These are phyloP conservation scores for Soucietia sequanensis DNA, from an alignment of 805 yeast species.

Conservation along the genomic window DNA sequence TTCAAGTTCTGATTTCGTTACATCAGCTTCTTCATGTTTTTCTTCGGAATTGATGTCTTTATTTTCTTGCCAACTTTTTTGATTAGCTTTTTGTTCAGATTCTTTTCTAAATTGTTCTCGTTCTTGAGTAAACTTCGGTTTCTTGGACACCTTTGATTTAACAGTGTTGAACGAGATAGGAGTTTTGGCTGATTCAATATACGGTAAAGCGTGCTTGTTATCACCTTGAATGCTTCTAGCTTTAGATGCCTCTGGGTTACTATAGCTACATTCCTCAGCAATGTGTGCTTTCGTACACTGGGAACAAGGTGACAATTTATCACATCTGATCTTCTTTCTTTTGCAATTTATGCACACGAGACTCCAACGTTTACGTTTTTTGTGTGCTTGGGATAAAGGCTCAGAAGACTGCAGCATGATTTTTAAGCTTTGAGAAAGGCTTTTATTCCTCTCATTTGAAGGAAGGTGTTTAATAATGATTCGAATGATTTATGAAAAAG, in stretches of 20 bases:
- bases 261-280: slow-evolving; percentile 13
- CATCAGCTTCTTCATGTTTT: no score
- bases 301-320: slow-evolving; percentile 34
- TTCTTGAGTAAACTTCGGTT: not conserved
- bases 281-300: slow-evolving; percentile 28
- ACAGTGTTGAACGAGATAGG: slow-evolving; percentile 11
- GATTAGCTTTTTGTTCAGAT: not conserved
- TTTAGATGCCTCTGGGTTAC: not conserved
- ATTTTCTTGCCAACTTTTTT: not conserved
- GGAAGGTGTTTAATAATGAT: no score
- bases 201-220: slow-evolving; percentile 11
- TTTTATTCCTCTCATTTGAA: no score
- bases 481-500: no score
- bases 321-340: slow-evolving; percentile 32
- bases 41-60: not conserved
- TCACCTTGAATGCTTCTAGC: not conserved
- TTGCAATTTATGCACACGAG: slow-evolving; percentile 36
- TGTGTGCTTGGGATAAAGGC: no score
- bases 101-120: not conserved
- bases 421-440: no score
- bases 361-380: slow-evolving; percentile 30
- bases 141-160: not conserved
- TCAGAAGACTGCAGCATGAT: no score
- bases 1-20: slow-evolving; percentile 13
- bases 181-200: slow-evolving; percentile 16